Base-by-base conservation (phyloP, 2,329 filamentous ascomycete genomes). In the Colletotrichum sp. region DNA sequence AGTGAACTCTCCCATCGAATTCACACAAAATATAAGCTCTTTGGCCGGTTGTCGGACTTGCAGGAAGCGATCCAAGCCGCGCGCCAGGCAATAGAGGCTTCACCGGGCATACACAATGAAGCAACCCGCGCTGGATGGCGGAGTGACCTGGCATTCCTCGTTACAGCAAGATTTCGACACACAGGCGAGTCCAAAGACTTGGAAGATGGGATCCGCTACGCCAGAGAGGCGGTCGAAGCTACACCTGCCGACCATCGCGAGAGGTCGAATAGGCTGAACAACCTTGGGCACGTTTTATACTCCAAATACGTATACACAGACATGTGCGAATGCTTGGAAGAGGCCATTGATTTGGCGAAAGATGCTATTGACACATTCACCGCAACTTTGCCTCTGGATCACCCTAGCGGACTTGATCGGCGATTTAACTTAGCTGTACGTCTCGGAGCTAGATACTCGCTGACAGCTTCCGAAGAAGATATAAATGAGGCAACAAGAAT, bases 271-370 rank as follows among this genome's bases (percentile, higher is more conserved):
- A 47, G 43, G n/a, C 11, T 47, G 43, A 47, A 47, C 43, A 47
- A 47, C 43, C 43, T 47, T 47, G 43, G 43, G n/a, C 43, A 47
- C 43, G 43, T 47, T 21, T 5, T 47, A 13, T 47, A 47, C n/a
- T 47, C 43, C 6, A 47, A 0, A 21, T 47, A 47, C n/a, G 4
- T 21, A 2, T 21, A 47, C 43, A 21, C n/a, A 7, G 43, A 4
- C 43, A 21, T 1, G 43, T 1, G n/a, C 43, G 1, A 21, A 21
- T 2, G 7, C 2, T 21, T 47, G 43, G n/a, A 47, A 21, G 43
- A 47, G 43, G 43, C 43, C n/a, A 21, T 47, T 13, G 0, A 0
- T 0, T 13, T 47, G n/a, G 43, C 43, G 6, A 21, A 4, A 47
- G n/a, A 47, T 21, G 43, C 43, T 18, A 47, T 47, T 47, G 43